Percentiles rank a stretch among this genome's conserved stretches.
phyloP scores from a whole-genome alignment of 768 basidiomycete genomes.

The Melanogaster broomeanus region DNA sequence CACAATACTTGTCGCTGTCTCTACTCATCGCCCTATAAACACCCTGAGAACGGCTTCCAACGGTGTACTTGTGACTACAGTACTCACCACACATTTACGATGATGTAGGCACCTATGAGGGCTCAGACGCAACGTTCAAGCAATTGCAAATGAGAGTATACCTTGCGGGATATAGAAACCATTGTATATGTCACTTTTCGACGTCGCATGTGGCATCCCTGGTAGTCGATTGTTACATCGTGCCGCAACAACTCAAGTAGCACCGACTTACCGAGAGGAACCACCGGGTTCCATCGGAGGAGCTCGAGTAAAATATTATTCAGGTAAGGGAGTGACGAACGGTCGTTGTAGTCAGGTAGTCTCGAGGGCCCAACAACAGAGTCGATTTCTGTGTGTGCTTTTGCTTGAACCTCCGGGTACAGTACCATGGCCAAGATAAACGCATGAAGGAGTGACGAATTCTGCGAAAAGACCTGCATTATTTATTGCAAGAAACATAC shows the following conservation, averaged over 20 bases:
- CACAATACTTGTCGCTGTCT: not conserved
- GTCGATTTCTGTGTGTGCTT: conserved; percentile 21
- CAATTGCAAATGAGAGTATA: not conserved
- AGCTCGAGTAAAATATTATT: conserved; percentile 13
- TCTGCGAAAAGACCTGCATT: not conserved
- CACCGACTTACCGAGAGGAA: conserved; percentile 7
- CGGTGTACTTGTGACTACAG: not conserved
- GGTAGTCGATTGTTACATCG: not conserved
- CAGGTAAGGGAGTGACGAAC: conserved; percentile 13
- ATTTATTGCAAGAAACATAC: not conserved
- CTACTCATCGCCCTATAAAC: conserved; percentile 7
- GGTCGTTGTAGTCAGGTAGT: conserved; percentile 12
- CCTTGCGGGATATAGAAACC: conserved; percentile 42
- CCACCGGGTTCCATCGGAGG: conserved; percentile 3
- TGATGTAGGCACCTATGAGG: not conserved
- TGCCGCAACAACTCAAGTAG: conserved; percentile 11
- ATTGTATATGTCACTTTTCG: conserved; percentile 8
- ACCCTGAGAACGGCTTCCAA: not conserved
- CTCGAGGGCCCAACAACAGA: conserved; percentile 11
- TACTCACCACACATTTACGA: conserved; percentile 3
- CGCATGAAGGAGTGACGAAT: not conserved
- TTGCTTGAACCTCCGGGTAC: conserved; percentile 12
- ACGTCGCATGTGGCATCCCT: conserved; percentile 10
- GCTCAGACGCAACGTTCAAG: not conserved
- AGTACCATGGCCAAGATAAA: conserved; percentile 22